phyloP scores from a whole-genome alignment of 441 rosid species.

The Gossypium gossypioides region DNA sequence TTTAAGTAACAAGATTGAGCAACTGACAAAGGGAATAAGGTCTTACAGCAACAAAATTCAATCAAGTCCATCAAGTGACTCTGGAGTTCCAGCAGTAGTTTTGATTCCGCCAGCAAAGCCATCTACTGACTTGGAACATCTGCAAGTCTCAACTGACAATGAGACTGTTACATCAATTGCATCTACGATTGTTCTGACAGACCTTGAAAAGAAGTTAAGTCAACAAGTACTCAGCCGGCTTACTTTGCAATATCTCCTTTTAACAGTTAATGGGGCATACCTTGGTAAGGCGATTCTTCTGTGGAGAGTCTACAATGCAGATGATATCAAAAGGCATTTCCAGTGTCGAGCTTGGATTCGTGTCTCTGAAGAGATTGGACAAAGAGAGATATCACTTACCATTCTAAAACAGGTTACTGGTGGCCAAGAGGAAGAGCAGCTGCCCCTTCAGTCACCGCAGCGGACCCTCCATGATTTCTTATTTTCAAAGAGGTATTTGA shows the following conservation, averaged over 20 bases:
- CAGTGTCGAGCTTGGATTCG: conserved; percentile 10
- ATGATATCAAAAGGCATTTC: not conserved
- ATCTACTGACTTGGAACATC: not conserved
- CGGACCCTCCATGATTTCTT: conserved; percentile 3
- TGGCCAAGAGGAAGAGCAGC: not conserved
- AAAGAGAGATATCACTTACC: not conserved
- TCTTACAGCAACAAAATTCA: not conserved
- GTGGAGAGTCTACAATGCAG: conserved; percentile 7
- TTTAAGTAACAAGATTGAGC: not conserved
- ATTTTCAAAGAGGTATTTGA: conserved; percentile 1
- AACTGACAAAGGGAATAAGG: not conserved
- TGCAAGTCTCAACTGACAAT: not conserved
- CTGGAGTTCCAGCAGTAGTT: not conserved
- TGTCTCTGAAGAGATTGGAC: conserved; percentile 2
- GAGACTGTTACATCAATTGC: not conserved
- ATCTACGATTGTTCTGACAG: not conserved
- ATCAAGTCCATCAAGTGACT: not conserved
- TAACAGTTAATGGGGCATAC: not conserved
- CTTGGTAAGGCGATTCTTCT: not conserved
- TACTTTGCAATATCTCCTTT: not conserved
- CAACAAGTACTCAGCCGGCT: not conserved
- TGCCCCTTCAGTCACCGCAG: not conserved
- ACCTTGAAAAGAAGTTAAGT: not conserved
- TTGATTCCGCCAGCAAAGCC: not conserved
- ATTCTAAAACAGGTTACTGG: not conserved